A percentile compares a stretch with the other conserved stretches of the same genome.
These are phyloP conservation scores for Postia placenta DNA, from an alignment of 768 basidiomycete genomes.

Conservation along the genomic window DNA sequence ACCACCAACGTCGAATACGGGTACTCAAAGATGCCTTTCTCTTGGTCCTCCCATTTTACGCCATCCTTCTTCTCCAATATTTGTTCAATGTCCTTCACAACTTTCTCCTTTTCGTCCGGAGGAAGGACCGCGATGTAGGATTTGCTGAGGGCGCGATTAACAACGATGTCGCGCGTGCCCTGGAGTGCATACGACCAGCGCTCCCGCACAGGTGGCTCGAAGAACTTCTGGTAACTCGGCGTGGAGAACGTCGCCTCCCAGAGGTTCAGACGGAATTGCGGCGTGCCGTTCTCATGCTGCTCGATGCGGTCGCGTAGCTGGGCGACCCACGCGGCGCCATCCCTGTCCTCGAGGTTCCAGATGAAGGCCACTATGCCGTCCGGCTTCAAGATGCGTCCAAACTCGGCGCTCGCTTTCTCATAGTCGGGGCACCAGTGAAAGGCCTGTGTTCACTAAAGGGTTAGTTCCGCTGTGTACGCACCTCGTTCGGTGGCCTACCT, in stretches of 20 bases:
- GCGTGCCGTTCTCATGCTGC: slow-evolving; percentile 61
- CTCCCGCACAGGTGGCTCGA: slow-evolving; percentile 54
- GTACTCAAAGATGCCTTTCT: slow-evolving; percentile 70
- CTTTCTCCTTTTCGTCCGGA: slow-evolving; percentile 48
- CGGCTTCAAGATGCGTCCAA: slow-evolving; percentile 75
- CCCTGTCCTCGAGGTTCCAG: slow-evolving; percentile 89
- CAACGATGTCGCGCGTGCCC: slow-evolving; percentile 46
- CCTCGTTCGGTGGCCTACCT: slow-evolving; percentile 47
- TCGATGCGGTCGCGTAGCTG: slow-evolving; percentile 67
- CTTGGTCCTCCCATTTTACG: slow-evolving; percentile 71
- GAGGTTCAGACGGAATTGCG: slow-evolving; percentile 72
- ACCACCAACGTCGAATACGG: slow-evolving; percentile 69
- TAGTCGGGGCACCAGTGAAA: slow-evolving; percentile 93
- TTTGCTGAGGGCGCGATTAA: slow-evolving; percentile 74
- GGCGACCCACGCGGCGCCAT: slow-evolving; percentile 66
- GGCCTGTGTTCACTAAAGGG: slow-evolving; percentile 50
- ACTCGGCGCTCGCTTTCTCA: slow-evolving; percentile 64
- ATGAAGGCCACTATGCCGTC: slow-evolving; percentile 65
- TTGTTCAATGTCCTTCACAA: slow-evolving; percentile 43
- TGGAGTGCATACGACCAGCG: slow-evolving; percentile 46
- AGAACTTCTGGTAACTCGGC: slow-evolving; percentile 49
- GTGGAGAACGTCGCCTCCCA: slow-evolving; percentile 73
- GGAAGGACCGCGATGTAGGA: slow-evolving; percentile 72
- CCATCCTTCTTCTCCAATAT: slow-evolving; percentile 58
- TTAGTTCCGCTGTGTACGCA: too few relatives aligned